Conservation (phyloP, 140 eudicot genomes). For the Ambrosia hybrid region DNA sequence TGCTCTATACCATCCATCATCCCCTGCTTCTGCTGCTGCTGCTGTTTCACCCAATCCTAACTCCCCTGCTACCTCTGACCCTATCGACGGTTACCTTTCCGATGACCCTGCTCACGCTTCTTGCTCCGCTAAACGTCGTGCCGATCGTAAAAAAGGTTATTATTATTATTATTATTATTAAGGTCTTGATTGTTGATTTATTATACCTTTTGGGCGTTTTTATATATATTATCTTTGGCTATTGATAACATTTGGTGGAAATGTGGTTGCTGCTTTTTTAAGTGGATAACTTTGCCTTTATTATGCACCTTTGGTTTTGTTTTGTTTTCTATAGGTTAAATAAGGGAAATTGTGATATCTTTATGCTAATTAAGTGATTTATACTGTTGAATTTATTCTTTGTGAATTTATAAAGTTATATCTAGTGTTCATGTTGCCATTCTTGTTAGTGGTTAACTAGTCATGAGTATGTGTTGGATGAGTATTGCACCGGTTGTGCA, state of each 20-base stretch:
- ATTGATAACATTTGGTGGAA: constrained; percentile 12
- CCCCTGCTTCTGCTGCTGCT: constrained; percentile 35
- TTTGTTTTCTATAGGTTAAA: neutral
- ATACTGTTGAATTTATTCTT: neutral
- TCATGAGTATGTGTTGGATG: too few relatives aligned
- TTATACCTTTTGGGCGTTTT: constrained; percentile 4
- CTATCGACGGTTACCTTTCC: constrained; percentile 59
- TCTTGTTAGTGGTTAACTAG: neutral
- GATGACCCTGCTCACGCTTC: constrained; percentile 54
- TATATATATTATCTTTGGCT: constrained; percentile 17
- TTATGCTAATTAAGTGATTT: neutral
- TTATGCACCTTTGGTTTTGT: too few relatives aligned
- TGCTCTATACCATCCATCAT: constrained; percentile 40
- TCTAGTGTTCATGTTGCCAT: constrained; percentile 2
- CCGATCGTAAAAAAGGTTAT: constrained; percentile 76
- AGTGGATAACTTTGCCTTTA: constrained; percentile 29
- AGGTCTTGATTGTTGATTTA: constrained; percentile 26
- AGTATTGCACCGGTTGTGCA: too few relatives aligned
- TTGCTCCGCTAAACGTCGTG: constrained; percentile 40
- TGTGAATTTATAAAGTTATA: neutral
- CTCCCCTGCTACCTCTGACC: constrained; percentile 44
- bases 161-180: neutral
- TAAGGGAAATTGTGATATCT: neutral
- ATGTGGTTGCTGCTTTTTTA: constrained; percentile 15
- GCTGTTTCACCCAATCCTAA: constrained; percentile 48